A percentile compares a stretch with the other conserved stretches of the same genome.
These are phyloP conservation scores for Vachellia collinsii DNA, from an alignment of 306 rosid genomes.

Conservation along the genomic window DNA sequence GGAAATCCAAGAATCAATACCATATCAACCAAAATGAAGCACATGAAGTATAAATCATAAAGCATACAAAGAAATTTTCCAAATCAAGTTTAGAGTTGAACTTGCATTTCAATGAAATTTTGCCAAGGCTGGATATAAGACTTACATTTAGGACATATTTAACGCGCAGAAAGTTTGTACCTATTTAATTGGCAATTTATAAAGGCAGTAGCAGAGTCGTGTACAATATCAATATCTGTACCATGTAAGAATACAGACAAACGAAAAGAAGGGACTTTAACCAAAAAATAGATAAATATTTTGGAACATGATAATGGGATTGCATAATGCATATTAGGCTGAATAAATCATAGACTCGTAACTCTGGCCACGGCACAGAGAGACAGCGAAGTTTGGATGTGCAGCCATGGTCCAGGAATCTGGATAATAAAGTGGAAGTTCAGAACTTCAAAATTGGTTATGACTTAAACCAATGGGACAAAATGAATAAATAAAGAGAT, in stretches of 20 bases:
- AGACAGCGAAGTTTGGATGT: neutral
- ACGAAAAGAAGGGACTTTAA: neutral
- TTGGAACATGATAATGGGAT: slow-evolving; percentile 11
- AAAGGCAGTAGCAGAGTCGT: neutral
- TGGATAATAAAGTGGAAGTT: slow-evolving; percentile 12
- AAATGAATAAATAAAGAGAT: neutral
- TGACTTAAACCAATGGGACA: neutral
- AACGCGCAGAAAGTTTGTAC: neutral
- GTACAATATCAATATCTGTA: neutral
- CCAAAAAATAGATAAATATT: slow-evolving; percentile 1
- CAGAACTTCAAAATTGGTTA: slow-evolving; percentile 7
- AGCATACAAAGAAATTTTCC: neutral
- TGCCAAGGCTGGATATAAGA: neutral
- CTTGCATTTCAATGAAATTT: slow-evolving; percentile 9
- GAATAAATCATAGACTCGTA: neutral
- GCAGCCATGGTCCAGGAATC: slow-evolving; percentile 5
- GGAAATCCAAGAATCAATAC: slow-evolving; percentile 10
- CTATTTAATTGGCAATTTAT: neutral
- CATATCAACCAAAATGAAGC: slow-evolving; percentile 18
- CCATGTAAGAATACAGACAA: slow-evolving; percentile 8
- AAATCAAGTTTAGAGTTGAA: slow-evolving; percentile 11
- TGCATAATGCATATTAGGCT: slow-evolving; percentile 14
- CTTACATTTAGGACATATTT: neutral
- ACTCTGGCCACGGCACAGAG: slow-evolving; percentile 9
- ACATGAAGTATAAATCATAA: neutral